Conservation (phyloP, 2,329 filamentous ascomycete genomes). For the Diaporthe sp. region DNA sequence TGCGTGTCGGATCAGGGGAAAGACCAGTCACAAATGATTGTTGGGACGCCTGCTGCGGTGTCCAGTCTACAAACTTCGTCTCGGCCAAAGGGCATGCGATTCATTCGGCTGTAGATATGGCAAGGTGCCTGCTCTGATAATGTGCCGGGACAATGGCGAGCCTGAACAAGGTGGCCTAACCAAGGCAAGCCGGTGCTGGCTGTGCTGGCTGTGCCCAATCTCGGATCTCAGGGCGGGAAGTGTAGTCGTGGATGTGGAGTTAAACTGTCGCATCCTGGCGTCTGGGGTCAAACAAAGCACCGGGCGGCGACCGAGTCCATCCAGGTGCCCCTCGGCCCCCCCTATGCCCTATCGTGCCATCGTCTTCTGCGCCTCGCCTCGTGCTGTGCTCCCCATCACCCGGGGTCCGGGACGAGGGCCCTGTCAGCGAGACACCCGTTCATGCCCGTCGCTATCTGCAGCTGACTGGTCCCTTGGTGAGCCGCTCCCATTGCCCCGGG, state of each 20-base stretch:
- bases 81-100: slow-evolving; percentile 36
- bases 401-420: neutral
- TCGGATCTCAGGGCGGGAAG: slow-evolving; percentile 24
- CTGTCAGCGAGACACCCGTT: neutral
- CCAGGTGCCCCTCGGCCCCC: neutral
- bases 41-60: neutral
- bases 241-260: slow-evolving; percentile 14
- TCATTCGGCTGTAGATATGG: slow-evolving; percentile 12
- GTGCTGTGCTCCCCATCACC: neutral
- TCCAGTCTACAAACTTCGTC: neutral
- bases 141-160: slow-evolving; percentile 2
- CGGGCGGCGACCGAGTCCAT: slow-evolving; percentile 21
- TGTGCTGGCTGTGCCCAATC: slow-evolving; percentile 1
- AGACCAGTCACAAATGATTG: neutral
- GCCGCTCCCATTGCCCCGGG: slow-evolving; percentile 30
- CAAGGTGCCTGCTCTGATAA: neutral
- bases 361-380: neutral
- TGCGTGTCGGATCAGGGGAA: slow-evolving; percentile 1
- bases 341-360: neutral
- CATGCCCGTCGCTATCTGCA: slow-evolving; percentile 9
- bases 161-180: neutral
- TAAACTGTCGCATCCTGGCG: neutral
- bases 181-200: neutral
- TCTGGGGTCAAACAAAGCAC: slow-evolving; percentile 22
- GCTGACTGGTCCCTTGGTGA: slow-evolving; percentile 24